These are phyloP conservation scores for Scalesia atractyloides DNA, from an alignment of 129 eudicot species.

Conservation along the genomic window DNA sequence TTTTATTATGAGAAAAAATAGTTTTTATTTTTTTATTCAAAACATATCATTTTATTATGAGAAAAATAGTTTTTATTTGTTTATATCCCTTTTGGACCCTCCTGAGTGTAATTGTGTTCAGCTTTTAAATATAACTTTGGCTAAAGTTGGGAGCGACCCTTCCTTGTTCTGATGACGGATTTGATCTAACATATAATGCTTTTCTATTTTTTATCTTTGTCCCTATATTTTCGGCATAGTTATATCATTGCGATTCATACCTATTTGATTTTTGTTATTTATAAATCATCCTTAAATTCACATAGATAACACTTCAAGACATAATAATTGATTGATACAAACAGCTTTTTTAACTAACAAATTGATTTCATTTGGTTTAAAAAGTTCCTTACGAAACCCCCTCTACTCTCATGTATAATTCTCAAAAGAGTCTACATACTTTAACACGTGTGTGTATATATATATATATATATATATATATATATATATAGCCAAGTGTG, in stretches of 20 bases:
- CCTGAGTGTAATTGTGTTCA: slow-evolving; percentile 27
- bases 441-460: too few relatives aligned
- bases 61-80: not conserved
- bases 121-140: slow-evolving; percentile 31
- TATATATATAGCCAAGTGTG: too few relatives aligned
- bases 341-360: not conserved
- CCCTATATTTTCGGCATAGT: slow-evolving; percentile 25
- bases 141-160: slow-evolving; percentile 34
- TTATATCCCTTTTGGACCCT: slow-evolving; percentile 13
- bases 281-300: not conserved
- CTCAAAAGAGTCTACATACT: too few relatives aligned
- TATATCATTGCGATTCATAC: not conserved
- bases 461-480: too few relatives aligned
- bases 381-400: not conserved
- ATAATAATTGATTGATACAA: not conserved
- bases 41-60: not conserved
- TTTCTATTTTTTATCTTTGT: slow-evolving; percentile 12
- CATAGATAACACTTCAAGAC: not conserved
- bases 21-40: too few relatives aligned
- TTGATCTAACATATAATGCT: slow-evolving; percentile 34
- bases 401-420: too few relatives aligned
- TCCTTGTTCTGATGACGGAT: slow-evolving; percentile 41
- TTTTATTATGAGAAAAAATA: too few relatives aligned
- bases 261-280: not conserved
- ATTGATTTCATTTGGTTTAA: not conserved